Percentiles rank a stretch among this genome's conserved stretches.
Evolutionary conservation across 805 yeast species (phyloP).

Genomic region (Yamadazyma laniorum): DNA sequence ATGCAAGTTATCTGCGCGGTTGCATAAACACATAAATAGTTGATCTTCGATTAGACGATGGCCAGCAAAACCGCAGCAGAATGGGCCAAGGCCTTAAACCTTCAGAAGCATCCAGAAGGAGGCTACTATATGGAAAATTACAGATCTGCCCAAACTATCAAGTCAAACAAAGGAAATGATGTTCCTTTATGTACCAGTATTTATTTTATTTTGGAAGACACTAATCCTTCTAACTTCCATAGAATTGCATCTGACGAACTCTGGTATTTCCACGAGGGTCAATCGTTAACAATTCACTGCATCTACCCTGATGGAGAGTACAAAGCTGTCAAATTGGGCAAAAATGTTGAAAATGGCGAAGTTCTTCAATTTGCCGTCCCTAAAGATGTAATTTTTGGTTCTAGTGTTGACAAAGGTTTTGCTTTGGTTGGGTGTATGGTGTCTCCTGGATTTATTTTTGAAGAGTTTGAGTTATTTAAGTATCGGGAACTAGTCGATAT

Average conservation of each 20-base stretch:
- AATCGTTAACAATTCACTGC: slow-evolving; percentile 22
- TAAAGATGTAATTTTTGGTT: slow-evolving; percentile 21
- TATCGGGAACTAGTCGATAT: slow-evolving; percentile 15
- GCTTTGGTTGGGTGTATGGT: slow-evolving; percentile 24
- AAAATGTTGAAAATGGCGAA: slow-evolving; percentile 16
- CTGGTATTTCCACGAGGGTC: slow-evolving; percentile 24
- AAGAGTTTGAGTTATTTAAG: slow-evolving; percentile 21
- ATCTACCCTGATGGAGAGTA: slow-evolving; percentile 21
- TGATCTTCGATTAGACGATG: too few relatives aligned
- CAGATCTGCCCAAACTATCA: slow-evolving; percentile 11
- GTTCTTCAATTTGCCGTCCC: slow-evolving; percentile 21
- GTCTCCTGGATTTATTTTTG: slow-evolving; percentile 22
- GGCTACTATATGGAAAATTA: slow-evolving; percentile 20
- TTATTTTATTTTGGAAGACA: slow-evolving; percentile 19
- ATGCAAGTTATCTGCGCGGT: too few relatives aligned
- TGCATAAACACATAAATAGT: too few relatives aligned
- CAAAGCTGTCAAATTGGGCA: slow-evolving; percentile 17
- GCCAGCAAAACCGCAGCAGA: slow-evolving; percentile 8
- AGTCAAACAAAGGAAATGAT: slow-evolving; percentile 19
- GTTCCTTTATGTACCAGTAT: slow-evolving; percentile 23
- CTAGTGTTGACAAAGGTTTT: slow-evolving; percentile 20
- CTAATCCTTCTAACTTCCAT: slow-evolving; percentile 22
- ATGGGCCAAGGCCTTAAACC: slow-evolving; percentile 14
- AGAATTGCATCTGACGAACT: slow-evolving; percentile 22
- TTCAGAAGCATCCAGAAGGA: slow-evolving; percentile 23